A percentile compares a stretch with the other conserved stretches of the same genome.
Evolutionary conservation across 2,329 filamentous ascomycete genomes (phyloP).

Genomic region (Hymenoscyphus fructigenus): DNA sequence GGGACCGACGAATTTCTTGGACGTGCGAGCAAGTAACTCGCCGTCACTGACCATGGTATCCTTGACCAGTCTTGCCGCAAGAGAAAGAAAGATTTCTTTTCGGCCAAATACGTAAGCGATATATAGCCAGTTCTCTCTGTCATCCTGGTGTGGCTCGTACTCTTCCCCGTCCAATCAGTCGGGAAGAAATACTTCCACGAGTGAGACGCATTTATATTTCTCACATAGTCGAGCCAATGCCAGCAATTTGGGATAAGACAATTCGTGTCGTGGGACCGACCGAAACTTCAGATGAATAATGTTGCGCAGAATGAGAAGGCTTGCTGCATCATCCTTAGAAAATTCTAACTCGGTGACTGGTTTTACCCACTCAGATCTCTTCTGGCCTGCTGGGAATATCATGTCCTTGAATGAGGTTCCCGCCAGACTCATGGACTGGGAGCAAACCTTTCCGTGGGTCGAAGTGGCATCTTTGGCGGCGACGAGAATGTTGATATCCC

Average conservation of each 20-base stretch:
- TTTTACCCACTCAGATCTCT: neutral
- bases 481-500: neutral
- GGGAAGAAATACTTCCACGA: neutral
- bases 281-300: conserved; percentile 17
- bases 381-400: neutral
- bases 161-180: conserved; percentile 3
- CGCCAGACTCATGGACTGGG: conserved; percentile 3
- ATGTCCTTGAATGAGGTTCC: neutral
- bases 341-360: neutral
- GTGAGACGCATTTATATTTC: conserved; percentile 6
- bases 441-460: neutral
- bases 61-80: neutral
- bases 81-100: neutral
- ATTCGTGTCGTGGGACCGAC: neutral
- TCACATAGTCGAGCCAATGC: neutral
- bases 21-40: neutral
- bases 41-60: neutral
- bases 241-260: neutral
- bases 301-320: conserved; percentile 8
- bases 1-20: neutral
- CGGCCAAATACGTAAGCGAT: conserved; percentile 13
- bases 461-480: neutral
- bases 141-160: neutral
- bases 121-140: conserved; percentile 9
- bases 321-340: neutral